Conservation (phyloP, 495 filamentous ascomycete genomes). For the Podospora conica region DNA sequence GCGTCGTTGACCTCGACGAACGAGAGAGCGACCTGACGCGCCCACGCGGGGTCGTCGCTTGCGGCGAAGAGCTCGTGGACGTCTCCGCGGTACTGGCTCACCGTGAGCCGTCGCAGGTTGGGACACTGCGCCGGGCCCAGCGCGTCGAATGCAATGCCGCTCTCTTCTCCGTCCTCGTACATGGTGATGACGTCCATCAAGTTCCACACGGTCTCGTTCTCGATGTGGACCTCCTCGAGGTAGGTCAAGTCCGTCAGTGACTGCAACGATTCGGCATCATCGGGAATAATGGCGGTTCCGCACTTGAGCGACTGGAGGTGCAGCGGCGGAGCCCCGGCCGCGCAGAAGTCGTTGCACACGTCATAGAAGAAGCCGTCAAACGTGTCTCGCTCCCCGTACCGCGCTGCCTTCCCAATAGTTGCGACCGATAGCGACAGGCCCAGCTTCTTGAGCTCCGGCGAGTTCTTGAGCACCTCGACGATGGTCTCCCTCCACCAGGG, state of each 20-base stretch:
- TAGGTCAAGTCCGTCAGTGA: background rate
- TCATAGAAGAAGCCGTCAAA: background rate
- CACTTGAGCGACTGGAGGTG: background rate
- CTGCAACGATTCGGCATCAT: background rate
- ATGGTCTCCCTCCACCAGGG: background rate
- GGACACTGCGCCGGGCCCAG: background rate
- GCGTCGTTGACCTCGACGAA: background rate
- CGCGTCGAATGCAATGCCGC: background rate
- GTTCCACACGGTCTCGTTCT: background rate
- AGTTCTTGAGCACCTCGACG: slow-evolving; percentile 1
- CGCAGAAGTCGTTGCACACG: background rate
- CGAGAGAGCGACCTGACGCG: background rate
- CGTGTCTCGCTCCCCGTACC: background rate
- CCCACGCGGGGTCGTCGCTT: background rate
- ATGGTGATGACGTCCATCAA: background rate
- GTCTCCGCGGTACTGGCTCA: background rate
- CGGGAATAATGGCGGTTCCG: background rate
- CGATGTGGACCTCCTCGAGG: background rate
- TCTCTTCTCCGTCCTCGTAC: background rate
- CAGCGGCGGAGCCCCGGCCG: background rate
- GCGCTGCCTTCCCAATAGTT: background rate
- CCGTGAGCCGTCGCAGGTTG: background rate
- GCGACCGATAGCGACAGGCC: background rate
- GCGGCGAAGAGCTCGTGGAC: background rate
- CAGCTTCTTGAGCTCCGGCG: background rate